Base-by-base conservation (phyloP, 2,329 filamentous ascomycete genomes). In the Pyrenophora tritici-repentis region DNA sequence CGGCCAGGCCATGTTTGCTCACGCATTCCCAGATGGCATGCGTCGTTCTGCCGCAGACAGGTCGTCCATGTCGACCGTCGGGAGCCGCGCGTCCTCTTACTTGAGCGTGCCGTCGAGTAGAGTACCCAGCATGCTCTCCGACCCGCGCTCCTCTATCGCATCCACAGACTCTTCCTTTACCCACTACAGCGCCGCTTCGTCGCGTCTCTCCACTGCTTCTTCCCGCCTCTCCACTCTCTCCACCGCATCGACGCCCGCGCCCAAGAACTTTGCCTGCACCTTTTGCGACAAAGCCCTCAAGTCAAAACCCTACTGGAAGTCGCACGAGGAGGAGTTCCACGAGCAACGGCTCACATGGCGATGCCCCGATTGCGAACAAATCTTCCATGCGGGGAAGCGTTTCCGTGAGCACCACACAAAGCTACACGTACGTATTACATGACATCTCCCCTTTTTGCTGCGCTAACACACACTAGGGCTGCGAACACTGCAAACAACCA, bases 351-450 rank as follows among this genome's bases (percentile, higher is more conserved):
- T 85, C 56, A 86, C 86, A 65, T 87, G 86, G 68, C 83, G 84
- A 10, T 87, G 85, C 62, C 84, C 85, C 5, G 84, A 85, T 58
- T 88, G 86, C 73, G 86, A 86, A 70, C 83, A 85, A 62, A 84
- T 83, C 64, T 86, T 87, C 71, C 86, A 84, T 78, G 84, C 84
- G 8, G 83, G 84, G 59, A 87, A 87, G 67, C 85, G 83, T 4
- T 87, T 87, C 71, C 85, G 86, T 59, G 84, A 86, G 67, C 85
- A 87, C 58, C 84, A 87, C 74, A 86, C 84, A 63, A 83, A 84
- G 48, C 82, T 83, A 51, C 85, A 87, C 64, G 69, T 83, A 64
- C 80, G 82, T 53, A 29, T 12, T 26, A 10, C 22, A 24, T 24
- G 20, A 4, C n/a, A n/a, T 22, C 20, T 22, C 20, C 7, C 20